Conservation (phyloP, 2,329 filamentous ascomycete species). For the Colletotrichum simmondsii region DNA sequence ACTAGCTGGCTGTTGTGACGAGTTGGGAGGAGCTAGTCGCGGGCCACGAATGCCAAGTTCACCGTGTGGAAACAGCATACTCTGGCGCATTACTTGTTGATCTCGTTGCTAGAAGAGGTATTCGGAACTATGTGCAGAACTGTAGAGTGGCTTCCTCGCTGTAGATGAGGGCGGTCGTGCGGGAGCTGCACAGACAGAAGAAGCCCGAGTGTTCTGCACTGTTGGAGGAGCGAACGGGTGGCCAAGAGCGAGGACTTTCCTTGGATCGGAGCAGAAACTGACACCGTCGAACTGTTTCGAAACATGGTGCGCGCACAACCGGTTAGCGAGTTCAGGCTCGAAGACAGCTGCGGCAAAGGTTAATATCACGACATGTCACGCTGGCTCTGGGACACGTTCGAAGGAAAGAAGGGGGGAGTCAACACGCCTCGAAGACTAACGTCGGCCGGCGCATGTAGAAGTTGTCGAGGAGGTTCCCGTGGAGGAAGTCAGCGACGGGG, state of each 20-base stretch:
- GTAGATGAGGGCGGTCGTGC: too few relatives aligned
- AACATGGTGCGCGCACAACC: constrained; percentile 22
- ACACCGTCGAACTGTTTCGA: constrained; percentile 30
- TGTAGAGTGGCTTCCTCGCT: background rate
- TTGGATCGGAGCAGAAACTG: background rate
- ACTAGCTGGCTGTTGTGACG: background rate
- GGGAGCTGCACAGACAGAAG: background rate
- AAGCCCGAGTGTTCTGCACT: background rate
- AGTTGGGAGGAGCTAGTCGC: background rate
- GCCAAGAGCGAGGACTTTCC: background rate
- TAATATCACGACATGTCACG: constrained; percentile 35
- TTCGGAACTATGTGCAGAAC: background rate
- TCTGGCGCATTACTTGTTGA: background rate
- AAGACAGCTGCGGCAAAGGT: constrained; percentile 29
- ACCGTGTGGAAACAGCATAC: background rate
- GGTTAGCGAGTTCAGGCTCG: constrained; percentile 14
- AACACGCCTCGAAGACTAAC: background rate
- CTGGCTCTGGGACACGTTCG: background rate
- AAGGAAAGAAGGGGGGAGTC: background rate
- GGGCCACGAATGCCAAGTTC: background rate
- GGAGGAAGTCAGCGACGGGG: constrained; percentile 4
- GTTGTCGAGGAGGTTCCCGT: constrained; percentile 19
- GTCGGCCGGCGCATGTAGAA: background rate
- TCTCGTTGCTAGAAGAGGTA: background rate
- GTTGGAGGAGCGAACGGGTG: background rate